These are phyloP conservation scores for Begonia fuchsioides DNA, from an alignment of 306 rosid species.

Conservation along the genomic window DNA sequence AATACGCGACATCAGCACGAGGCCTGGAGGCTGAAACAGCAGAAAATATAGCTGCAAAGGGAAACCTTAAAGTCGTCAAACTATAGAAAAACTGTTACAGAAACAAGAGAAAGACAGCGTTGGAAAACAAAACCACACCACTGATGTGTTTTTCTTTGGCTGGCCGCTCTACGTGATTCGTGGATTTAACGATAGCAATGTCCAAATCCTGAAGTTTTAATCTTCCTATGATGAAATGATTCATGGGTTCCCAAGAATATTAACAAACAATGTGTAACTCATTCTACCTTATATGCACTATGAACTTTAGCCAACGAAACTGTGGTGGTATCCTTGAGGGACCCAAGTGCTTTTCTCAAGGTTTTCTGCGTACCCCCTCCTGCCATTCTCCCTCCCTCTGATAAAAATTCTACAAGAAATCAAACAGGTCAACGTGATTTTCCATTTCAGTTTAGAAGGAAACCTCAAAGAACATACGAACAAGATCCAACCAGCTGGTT, in stretches of 20 bases:
- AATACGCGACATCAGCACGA: constrained; percentile 96
- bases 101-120: too few species aligned
- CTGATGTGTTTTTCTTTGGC: constrained; percentile 81
- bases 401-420: constrained; percentile 25
- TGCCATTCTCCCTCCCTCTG: constrained; percentile 52
- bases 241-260: constrained; percentile 2
- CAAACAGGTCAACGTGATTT: too few species aligned
- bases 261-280: neutral
- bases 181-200: constrained; percentile 83
- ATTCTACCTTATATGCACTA: constrained; percentile 87
- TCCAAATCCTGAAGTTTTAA: constrained; percentile 64
- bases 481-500: too few species aligned
- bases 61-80: too few species aligned
- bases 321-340: constrained; percentile 90
- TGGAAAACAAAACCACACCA: constrained; percentile 24
- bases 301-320: constrained; percentile 98
- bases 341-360: constrained; percentile 86
- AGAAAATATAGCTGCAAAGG: constrained; percentile 68
- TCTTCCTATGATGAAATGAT: constrained; percentile 6
- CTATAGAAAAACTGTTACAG: too few species aligned
- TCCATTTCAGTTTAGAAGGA: too few species aligned
- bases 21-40: constrained; percentile 96
- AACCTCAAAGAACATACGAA: too few species aligned
- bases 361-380: constrained; percentile 66
- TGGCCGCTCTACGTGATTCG: constrained; percentile 91